A percentile compares a stretch with the other conserved stretches of the same genome.
Evolutionary conservation across 768 basidiomycete species (phyloP).

Genomic region (Suillus lakei): DNA sequence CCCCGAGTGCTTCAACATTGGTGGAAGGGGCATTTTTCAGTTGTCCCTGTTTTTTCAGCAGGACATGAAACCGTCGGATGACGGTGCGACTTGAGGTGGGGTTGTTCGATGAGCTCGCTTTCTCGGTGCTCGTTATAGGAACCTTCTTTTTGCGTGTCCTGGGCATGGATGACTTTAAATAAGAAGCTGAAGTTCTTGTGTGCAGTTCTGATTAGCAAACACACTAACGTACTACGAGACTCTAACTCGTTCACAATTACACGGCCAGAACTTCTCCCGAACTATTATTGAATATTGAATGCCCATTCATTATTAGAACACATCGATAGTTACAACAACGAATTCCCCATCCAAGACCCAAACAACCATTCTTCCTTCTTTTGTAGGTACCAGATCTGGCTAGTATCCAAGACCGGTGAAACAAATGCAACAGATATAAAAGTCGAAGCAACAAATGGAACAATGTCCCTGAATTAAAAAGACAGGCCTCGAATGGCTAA

Average conservation of each 20-base stretch:
- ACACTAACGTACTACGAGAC: too few relatives aligned
- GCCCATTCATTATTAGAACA: background rate
- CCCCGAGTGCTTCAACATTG: conserved; percentile 42
- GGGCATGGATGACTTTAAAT: conserved; percentile 39
- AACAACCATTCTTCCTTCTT: background rate
- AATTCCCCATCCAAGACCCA: background rate
- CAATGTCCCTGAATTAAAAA: background rate
- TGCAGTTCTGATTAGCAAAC: background rate
- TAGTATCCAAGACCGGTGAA: background rate
- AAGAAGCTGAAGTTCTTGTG: background rate
- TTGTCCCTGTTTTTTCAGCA: conserved; percentile 71
- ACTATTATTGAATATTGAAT: background rate
- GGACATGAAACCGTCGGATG: conserved; percentile 81
- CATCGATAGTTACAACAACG: background rate
- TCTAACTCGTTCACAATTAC: too few relatives aligned
- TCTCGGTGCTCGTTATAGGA: conserved; percentile 43
- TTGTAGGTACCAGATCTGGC: background rate
- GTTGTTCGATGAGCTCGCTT: conserved; percentile 47
- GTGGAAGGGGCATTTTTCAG: conserved; percentile 37
- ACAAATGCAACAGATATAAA: background rate
- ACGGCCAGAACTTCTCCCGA: background rate
- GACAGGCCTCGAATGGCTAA: background rate
- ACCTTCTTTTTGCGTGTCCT: conserved; percentile 49
- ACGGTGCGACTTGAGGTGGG: conserved; percentile 67
- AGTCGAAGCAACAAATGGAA: background rate